phyloP scores from a whole-genome alignment of 768 basidiomycete species.

The Dacryopinax spathularia region DNA sequence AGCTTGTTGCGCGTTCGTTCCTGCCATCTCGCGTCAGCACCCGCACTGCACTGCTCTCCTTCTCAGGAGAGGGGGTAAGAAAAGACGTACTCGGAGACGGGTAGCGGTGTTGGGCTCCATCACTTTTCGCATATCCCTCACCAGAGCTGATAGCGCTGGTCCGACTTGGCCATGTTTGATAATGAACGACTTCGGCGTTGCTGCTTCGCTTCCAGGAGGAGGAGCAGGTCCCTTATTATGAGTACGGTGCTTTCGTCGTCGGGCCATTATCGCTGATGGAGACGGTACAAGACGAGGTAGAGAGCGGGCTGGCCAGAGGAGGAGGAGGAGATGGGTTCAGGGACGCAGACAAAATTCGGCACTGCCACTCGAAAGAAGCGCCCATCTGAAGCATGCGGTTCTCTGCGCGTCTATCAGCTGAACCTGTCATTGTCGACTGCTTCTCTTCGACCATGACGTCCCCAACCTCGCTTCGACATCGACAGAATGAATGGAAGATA shows the following conservation, averaged over 20 bases:
- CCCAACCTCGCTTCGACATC: too few relatives aligned
- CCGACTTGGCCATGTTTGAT: slow-evolving; percentile 94
- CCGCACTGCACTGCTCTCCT: neutral
- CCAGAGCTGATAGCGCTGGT: slow-evolving; percentile 69
- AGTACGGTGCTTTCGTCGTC: slow-evolving; percentile 64
- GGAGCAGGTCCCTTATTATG: slow-evolving; percentile 49
- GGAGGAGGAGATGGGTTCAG: neutral
- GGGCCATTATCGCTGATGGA: slow-evolving; percentile 49
- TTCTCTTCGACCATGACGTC: neutral
- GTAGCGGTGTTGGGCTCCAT: slow-evolving; percentile 98
- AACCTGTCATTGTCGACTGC: too few relatives aligned
- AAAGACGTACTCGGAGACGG: slow-evolving; percentile 57
- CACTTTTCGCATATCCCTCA: slow-evolving; percentile 82
- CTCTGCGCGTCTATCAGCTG: too few relatives aligned
- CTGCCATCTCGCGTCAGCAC: slow-evolving; percentile 31
- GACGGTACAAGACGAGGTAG: neutral
- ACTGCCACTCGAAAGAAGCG: neutral
- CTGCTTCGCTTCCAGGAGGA: slow-evolving; percentile 25
- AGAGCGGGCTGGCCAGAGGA: neutral
- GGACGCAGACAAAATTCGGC: neutral
- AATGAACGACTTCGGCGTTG: slow-evolving; percentile 79
- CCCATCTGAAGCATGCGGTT: neutral
- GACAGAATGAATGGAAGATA: too few relatives aligned
- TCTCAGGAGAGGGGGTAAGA: neutral
- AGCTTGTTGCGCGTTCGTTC: slow-evolving; percentile 81